phyloP scores from a whole-genome alignment of 2,329 filamentous ascomycete genomes.

The Dactylellina drechsleri region DNA sequence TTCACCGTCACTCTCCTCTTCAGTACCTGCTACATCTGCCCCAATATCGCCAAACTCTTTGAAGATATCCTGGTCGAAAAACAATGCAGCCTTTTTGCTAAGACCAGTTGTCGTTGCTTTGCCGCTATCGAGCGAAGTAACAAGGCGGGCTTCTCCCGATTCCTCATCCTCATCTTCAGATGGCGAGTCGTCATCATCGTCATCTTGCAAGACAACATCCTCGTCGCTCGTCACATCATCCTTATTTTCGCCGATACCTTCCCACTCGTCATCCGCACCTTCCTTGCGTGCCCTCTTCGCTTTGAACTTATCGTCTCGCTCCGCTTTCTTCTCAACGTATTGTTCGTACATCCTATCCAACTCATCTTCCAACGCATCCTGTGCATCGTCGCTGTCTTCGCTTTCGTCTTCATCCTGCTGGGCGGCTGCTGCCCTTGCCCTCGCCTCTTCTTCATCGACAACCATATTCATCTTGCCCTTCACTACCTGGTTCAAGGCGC shows the following conservation, averaged over 20 bases:
- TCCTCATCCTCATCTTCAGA: slow-evolving; percentile 64
- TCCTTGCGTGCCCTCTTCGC: slow-evolving; percentile 88
- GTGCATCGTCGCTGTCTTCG: slow-evolving; percentile 73
- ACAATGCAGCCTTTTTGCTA: slow-evolving; percentile 85
- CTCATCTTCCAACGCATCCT: slow-evolving; percentile 81
- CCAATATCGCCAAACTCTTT: slow-evolving; percentile 78
- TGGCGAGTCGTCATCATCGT: slow-evolving; percentile 72
- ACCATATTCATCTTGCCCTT: slow-evolving; percentile 81
- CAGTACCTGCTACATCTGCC: slow-evolving; percentile 69
- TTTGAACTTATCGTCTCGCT: slow-evolving; percentile 83
- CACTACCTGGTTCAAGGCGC: slow-evolving; percentile 74
- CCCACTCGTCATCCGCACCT: slow-evolving; percentile 88
- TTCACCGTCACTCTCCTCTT: slow-evolving; percentile 62
- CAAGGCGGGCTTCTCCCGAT: slow-evolving; percentile 68
- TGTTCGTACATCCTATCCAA: slow-evolving; percentile 87
- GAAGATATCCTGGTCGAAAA: slow-evolving; percentile 88
- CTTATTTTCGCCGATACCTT: slow-evolving; percentile 79
- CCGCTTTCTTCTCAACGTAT: slow-evolving; percentile 82
- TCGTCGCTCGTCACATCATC: slow-evolving; percentile 71
- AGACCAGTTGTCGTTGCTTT: slow-evolving; percentile 69
- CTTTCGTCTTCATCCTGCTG: slow-evolving; percentile 70
- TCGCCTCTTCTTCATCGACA: slow-evolving; percentile 67
- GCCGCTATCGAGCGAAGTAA: slow-evolving; percentile 70
- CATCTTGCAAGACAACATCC: slow-evolving; percentile 64
- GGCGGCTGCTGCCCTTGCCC: slow-evolving; percentile 68